These are phyloP conservation scores for Skeletonema marinoi DNA, from an alignment of 108 stramenopile genomes.

Conservation along the genomic window DNA sequence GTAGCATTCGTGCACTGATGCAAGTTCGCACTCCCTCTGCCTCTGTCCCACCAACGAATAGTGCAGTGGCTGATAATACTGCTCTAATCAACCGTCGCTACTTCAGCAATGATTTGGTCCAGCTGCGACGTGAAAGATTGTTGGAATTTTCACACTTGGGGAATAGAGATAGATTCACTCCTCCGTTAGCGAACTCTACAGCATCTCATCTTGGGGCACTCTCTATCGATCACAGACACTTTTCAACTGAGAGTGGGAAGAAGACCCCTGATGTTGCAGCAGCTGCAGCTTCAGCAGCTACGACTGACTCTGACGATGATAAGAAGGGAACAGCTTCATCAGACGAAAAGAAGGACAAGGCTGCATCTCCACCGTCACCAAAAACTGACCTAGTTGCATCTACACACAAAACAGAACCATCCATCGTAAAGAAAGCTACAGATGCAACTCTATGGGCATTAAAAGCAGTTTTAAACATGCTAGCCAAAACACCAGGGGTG, in stretches of 20 bases:
- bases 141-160: not conserved
- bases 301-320: not conserved
- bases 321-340: not conserved
- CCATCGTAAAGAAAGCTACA: slow-evolving; percentile 27
- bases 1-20: not conserved
- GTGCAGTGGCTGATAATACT: not conserved
- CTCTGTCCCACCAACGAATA: not conserved
- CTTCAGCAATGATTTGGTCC: not conserved
- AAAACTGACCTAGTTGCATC: not conserved
- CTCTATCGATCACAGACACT: not conserved
- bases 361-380: not conserved
- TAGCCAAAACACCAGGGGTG: slow-evolving; percentile 65
- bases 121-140: not conserved
- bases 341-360: not conserved
- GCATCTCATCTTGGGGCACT: not conserved
- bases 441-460: slow-evolving; percentile 40
- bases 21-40: not conserved
- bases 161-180: not conserved
- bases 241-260: not conserved
- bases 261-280: not conserved
- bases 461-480: slow-evolving; percentile 43
- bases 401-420: slow-evolving; percentile 17
- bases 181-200: not conserved
- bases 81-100: not conserved
- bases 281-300: not conserved